phyloP scores from a whole-genome alignment of 495 filamentous ascomycete genomes.

The Xylaria grammica region DNA sequence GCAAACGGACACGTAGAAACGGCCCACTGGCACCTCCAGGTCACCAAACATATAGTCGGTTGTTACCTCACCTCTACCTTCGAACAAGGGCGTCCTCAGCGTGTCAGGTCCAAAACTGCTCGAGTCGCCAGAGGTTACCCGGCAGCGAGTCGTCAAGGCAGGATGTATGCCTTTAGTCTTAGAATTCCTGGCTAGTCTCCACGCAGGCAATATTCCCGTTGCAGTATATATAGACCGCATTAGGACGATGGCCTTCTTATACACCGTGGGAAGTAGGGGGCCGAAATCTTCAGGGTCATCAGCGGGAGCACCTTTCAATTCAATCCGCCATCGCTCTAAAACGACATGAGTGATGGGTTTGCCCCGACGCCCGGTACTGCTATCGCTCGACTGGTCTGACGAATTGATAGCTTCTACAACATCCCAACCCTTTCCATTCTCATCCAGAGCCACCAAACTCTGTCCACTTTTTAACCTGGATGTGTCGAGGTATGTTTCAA shows the following conservation, averaged over 20 bases:
- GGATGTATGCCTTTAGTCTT: slow-evolving; percentile 67
- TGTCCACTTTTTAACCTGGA: slow-evolving; percentile 81
- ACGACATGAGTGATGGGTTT: slow-evolving; percentile 69
- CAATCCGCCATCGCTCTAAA: slow-evolving; percentile 87
- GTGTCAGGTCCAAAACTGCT: slow-evolving; percentile 62
- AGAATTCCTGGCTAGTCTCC: slow-evolving; percentile 78
- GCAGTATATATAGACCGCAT: slow-evolving; percentile 91
- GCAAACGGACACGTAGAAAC: slow-evolving; percentile 77
- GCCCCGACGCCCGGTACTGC: slow-evolving; percentile 47
- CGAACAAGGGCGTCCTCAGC: slow-evolving; percentile 73
- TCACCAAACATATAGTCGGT: slow-evolving; percentile 78
- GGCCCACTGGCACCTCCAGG: slow-evolving; percentile 83
- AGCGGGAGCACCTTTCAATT: slow-evolving; percentile 65
- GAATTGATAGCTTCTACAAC: slow-evolving; percentile 79
- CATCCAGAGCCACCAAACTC: slow-evolving; percentile 84
- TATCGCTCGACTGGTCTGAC: slow-evolving; percentile 62
- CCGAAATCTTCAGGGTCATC: slow-evolving; percentile 67
- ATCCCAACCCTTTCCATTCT: slow-evolving; percentile 90
- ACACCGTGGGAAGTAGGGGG: slow-evolving; percentile 79
- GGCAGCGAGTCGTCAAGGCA: slow-evolving; percentile 77
- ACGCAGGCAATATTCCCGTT: slow-evolving; percentile 82
- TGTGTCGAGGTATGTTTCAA: slow-evolving; percentile 89
- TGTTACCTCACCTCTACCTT: slow-evolving; percentile 67
- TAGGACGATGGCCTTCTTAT: slow-evolving; percentile 94
- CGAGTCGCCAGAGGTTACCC: slow-evolving; percentile 66